A percentile compares a stretch with the other conserved stretches of the same genome.
These are phyloP conservation scores for Candida glaebosa DNA, from an alignment of 805 yeast genomes.

Conservation along the genomic window DNA sequence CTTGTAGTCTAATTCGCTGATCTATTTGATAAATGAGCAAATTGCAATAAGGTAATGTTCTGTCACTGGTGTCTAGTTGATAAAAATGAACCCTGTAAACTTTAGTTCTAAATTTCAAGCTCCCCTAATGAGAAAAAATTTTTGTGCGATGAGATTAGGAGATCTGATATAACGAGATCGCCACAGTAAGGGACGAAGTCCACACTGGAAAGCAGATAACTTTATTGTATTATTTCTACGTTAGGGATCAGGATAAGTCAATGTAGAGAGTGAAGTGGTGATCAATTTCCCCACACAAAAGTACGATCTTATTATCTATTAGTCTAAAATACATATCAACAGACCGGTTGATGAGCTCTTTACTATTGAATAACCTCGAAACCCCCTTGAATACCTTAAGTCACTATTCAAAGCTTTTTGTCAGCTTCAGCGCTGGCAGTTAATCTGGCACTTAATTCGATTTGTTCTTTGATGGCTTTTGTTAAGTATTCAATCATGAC, in stretches of 20 bases:
- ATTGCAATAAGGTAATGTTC: background rate
- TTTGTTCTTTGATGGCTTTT: conserved; percentile 78
- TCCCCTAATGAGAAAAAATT: background rate
- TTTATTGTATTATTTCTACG: too few relatives aligned
- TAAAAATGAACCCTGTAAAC: background rate
- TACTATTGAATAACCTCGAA: background rate
- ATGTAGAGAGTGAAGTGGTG: too few relatives aligned
- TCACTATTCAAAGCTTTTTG: conserved; percentile 11
- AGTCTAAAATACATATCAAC: conserved; percentile 1
- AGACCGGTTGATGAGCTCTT: background rate
- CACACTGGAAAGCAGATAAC: too few relatives aligned
- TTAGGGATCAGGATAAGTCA: too few relatives aligned
- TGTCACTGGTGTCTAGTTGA: background rate
- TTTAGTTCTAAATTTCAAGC: background rate
- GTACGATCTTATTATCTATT: background rate
- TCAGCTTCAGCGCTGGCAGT: conserved; percentile 43
- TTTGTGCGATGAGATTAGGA: background rate
- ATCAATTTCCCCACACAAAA: too few relatives aligned
- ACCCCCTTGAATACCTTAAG: too few relatives aligned
- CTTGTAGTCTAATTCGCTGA: background rate
- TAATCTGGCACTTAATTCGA: conserved; percentile 72
- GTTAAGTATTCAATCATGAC: conserved; percentile 79
- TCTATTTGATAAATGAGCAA: background rate
- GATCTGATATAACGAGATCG: background rate
- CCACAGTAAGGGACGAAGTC: background rate